A percentile compares a stretch with the other conserved stretches of the same genome.
phyloP scores from a whole-genome alignment of 352 stramenopile species.

The Pythium scleroteichum region DNA sequence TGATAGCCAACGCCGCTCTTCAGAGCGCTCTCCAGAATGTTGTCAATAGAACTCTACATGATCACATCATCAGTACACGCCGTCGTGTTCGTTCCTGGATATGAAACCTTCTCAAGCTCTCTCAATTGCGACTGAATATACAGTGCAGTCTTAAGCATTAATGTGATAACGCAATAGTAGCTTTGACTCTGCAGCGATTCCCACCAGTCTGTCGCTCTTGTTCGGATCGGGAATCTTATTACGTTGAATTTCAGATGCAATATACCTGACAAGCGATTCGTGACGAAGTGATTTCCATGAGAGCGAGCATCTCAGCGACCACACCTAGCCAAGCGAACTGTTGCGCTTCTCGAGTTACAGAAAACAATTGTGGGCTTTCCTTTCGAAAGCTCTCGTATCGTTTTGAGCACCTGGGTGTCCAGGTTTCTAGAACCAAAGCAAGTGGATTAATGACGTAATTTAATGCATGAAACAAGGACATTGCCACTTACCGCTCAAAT shows the following conservation, averaged over 20 bases:
- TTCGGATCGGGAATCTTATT: slow-evolving; percentile 9
- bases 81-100: too few relatives aligned
- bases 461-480: too few relatives aligned
- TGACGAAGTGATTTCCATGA: neutral
- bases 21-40: too few relatives aligned
- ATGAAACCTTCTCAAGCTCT: neutral
- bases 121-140: neutral
- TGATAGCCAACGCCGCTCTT: slow-evolving; percentile 39
- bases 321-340: slow-evolving; percentile 33
- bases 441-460: too few relatives aligned
- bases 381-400: slow-evolving; percentile 43
- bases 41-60: too few relatives aligned
- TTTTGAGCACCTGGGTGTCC: slow-evolving; percentile 42
- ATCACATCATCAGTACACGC: too few relatives aligned
- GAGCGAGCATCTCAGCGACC: neutral
- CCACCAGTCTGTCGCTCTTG: slow-evolving; percentile 19
- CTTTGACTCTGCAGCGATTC: neutral
- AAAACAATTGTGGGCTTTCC: slow-evolving; percentile 65
- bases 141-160: neutral
- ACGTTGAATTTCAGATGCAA: slow-evolving; percentile 13
- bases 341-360: slow-evolving; percentile 38
- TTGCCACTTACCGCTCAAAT: slow-evolving; percentile 34
- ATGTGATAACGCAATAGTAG: neutral
- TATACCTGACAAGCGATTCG: slow-evolving; percentile 4
- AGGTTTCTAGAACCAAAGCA: slow-evolving; percentile 33